phyloP scores from a whole-genome alignment of 768 basidiomycete species.

The Polyporus arcularius region DNA sequence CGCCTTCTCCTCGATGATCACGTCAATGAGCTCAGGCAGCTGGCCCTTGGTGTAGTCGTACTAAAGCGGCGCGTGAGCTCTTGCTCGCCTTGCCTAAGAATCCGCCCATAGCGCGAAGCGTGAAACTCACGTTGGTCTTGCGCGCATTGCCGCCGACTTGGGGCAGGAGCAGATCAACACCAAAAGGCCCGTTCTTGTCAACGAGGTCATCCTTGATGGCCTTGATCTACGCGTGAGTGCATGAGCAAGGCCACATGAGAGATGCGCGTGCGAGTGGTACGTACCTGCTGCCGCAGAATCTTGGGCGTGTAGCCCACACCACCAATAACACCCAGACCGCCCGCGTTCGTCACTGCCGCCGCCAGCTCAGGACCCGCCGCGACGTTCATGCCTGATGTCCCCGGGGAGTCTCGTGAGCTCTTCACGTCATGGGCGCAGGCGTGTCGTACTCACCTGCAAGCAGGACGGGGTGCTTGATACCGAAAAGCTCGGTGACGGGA shows the following conservation, averaged over 20 bases:
- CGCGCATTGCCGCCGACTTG: conserved; percentile 85
- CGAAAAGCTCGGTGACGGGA: conserved; percentile 87
- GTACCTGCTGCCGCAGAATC: conserved; percentile 74
- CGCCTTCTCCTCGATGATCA: conserved; percentile 91
- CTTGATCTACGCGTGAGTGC: conserved; percentile 52
- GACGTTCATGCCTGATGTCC: conserved; percentile 60
- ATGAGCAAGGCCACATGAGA: neutral
- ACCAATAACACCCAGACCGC: conserved; percentile 91
- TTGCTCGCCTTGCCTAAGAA: neutral
- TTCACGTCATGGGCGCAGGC: neutral
- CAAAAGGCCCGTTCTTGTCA: conserved; percentile 80
- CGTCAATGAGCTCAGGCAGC: conserved; percentile 79
- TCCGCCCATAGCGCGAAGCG: neutral
- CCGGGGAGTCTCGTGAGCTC: neutral
- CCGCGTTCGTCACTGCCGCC: conserved; percentile 92
- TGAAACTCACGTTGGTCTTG: conserved; percentile 76
- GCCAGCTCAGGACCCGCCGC: conserved; percentile 81
- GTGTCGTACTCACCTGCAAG: conserved; percentile 60
- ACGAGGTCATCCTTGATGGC: conserved; percentile 71
- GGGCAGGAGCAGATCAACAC: conserved; percentile 88
- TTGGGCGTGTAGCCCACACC: conserved; percentile 87
- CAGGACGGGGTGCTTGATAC: conserved; percentile 85
- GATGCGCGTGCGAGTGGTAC: conserved; percentile 14
- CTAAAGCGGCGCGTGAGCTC: conserved; percentile 34
- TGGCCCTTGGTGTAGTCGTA: conserved; percentile 90